Base-by-base conservation (phyloP, 176 grass and related monocot species). In the Leersia perrieri region DNA sequence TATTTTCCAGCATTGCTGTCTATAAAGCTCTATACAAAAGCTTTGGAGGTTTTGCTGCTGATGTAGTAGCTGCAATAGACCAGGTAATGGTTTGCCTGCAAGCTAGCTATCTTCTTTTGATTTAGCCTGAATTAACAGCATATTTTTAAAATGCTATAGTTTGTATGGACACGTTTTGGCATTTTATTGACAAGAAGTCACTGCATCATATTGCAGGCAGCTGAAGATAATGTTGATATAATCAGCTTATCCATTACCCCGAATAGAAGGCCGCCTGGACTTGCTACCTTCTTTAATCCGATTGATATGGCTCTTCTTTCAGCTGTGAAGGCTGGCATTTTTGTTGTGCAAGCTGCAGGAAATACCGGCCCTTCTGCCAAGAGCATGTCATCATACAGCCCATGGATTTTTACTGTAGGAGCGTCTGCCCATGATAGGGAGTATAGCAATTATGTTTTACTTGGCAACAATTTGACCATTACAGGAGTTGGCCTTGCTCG, bases 1-100 rank as follows among this genome's bases (percentile, higher is more conserved):
- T 73, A 33, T 18, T 90, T 85, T 85, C 81, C 83, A 99, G 96
- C 75, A 86, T 99, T 80, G 92, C 96, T 86, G 90, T 99, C 78
- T 99, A 99, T 85, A 99, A 99, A 89, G 96, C 96, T 82, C 89
- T 99, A 42, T 99, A 99, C 80, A 99, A 93, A 93, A 91, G 96
- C 77, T 99, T 99, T 53, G 96, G 96, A 42, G 96, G 96, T 76
- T 99, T 99, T 89, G 92, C 96, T 93, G 96, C 96, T 80, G 96
- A 99, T 91, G 92, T 99, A 81, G 96, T 99, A 16, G 92, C 96
- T 78, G 96, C 96, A 66, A 99, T 99, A 67, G 96, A 99, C 77
- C 96, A 99, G 92, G 96, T 95, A 85, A 83, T 55, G 60, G 7
- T 72, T 57, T 68, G 45, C 83, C 34, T 67, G 39, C 69, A 39